phyloP scores from a whole-genome alignment of 768 basidiomycete genomes.

The Hypsizygus marmoreus region DNA sequence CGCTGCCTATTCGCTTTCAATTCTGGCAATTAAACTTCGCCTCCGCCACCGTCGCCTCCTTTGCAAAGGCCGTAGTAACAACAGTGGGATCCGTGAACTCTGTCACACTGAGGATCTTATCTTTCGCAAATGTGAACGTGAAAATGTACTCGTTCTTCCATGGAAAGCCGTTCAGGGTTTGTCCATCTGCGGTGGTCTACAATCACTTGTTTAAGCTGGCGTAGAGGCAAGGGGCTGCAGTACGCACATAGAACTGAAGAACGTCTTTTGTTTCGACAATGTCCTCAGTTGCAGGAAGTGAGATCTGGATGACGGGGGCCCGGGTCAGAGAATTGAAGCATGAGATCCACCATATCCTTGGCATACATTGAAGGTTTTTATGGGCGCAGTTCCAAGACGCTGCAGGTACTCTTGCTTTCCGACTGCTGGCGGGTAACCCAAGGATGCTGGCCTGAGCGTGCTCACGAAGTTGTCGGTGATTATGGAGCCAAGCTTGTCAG shows the following conservation, averaged over 20 bases:
- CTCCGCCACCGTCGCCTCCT: constrained; percentile 12
- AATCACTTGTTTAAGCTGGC: not conserved
- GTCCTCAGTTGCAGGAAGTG: constrained; percentile 7
- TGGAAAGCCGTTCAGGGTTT: constrained; percentile 12
- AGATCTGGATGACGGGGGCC: constrained; percentile 3
- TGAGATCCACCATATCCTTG: not conserved
- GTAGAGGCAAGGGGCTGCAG: not conserved
- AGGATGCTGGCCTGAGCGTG: constrained; percentile 9
- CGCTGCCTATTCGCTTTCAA: not conserved
- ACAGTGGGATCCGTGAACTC: constrained; percentile 19
- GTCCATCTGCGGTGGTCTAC: constrained; percentile 16
- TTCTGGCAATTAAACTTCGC: constrained; percentile 7
- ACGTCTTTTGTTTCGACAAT: constrained; percentile 12
- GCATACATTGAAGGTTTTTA: constrained; percentile 14
- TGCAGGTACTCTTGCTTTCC: constrained; percentile 12
- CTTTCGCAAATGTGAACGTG: constrained; percentile 13
- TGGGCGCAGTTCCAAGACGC: constrained; percentile 5
- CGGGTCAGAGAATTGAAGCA: not conserved
- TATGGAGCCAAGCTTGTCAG: constrained; percentile 9
- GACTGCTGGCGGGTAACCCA: not conserved
- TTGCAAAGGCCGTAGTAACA: not conserved
- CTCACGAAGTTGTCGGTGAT: constrained; percentile 15
- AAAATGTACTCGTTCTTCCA: constrained; percentile 19
- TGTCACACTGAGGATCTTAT: constrained; percentile 13
- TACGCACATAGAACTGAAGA: constrained; percentile 15